Percentiles rank a stretch among this genome's conserved stretches.
These are phyloP conservation scores for Candida adriatica DNA, from an alignment of 805 yeast species.

Conservation along the genomic window DNA sequence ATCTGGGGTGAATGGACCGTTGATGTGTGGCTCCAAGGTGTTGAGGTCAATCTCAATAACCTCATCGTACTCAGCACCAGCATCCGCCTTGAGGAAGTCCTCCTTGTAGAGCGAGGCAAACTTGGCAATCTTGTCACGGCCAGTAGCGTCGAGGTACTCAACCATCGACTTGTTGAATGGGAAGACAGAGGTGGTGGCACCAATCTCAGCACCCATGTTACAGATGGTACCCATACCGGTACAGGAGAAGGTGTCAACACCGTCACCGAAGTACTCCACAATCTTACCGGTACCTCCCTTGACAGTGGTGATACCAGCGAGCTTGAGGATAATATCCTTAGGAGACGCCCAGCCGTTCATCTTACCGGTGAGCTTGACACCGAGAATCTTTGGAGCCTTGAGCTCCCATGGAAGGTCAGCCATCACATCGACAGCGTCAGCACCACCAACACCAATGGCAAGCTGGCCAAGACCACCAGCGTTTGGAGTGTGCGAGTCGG, in stretches of 20 bases:
- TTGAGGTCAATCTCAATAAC: constrained; percentile 84
- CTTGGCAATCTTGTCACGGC: constrained; percentile 78
- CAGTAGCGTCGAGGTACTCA: constrained; percentile 81
- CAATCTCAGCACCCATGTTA: constrained; percentile 99
- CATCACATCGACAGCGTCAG: constrained; percentile 97
- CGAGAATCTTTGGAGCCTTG: constrained; percentile 92
- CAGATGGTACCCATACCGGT: constrained; percentile 99
- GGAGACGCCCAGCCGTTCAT: constrained; percentile 95
- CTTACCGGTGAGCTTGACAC: constrained; percentile 87
- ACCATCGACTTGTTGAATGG: constrained; percentile 90
- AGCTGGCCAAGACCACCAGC: constrained; percentile 99
- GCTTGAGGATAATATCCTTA: constrained; percentile 87
- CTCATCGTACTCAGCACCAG: constrained; percentile 85
- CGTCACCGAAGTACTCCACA: constrained; percentile 95
- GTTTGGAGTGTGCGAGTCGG: constrained; percentile 98
- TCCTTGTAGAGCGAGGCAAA: constrained; percentile 25
- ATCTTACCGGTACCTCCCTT: constrained; percentile 98
- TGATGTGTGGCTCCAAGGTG: constrained; percentile 87
- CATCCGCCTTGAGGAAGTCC: constrained; percentile 75
- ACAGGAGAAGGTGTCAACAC: constrained; percentile 82
- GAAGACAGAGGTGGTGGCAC: constrained; percentile 97
- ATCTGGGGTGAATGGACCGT: constrained; percentile 99
- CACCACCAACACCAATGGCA: constrained; percentile 99
- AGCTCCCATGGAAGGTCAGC: constrained; percentile 98
- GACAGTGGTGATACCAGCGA: constrained; percentile 91